These are phyloP conservation scores for Viola pubescens DNA, from an alignment of 441 rosid species.

Conservation along the genomic window DNA sequence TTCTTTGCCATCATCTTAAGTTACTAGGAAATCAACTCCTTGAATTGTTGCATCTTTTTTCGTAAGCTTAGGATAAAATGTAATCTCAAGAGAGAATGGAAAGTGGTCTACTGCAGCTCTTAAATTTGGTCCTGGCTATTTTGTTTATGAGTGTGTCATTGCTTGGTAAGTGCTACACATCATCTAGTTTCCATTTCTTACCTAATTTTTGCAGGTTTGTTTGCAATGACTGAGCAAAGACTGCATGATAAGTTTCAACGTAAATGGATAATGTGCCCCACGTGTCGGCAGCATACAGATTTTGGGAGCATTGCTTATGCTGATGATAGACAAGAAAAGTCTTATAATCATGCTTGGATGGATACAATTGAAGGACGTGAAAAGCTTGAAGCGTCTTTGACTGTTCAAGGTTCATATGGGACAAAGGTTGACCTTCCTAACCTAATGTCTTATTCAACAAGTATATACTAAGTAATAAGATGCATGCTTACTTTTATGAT, in stretches of 20 bases:
- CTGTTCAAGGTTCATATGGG: constrained; percentile 92
- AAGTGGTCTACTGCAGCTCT: too few relatives aligned
- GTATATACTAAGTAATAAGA: too few relatives aligned
- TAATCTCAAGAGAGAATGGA: too few relatives aligned
- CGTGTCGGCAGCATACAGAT: constrained; percentile 87
- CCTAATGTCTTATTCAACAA: background rate
- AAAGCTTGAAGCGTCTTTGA: constrained; percentile 43
- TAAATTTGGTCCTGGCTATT: too few relatives aligned
- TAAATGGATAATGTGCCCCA: constrained; percentile 92
- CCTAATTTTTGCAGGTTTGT: constrained; percentile 48
- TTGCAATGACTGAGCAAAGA: constrained; percentile 68
- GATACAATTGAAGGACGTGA: constrained; percentile 39
- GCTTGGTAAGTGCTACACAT: background rate
- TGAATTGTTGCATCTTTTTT: background rate
- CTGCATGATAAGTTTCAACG: constrained; percentile 33
- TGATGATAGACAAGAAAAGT: constrained; percentile 51
- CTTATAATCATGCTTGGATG: constrained; percentile 20
- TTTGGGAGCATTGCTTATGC: constrained; percentile 74
- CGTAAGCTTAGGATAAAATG: too few relatives aligned
- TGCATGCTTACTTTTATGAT: too few relatives aligned
- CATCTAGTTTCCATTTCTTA: constrained; percentile 10
- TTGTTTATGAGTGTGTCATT: too few relatives aligned
- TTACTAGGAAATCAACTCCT: constrained; percentile 5
- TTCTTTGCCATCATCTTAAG: constrained; percentile 12
- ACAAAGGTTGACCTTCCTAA: constrained; percentile 56